Evolutionary conservation across 352 stramenopile species (phyloP), one percentile per base, ranked within the genome.

Genomic region (Phytophthora chlamydospora): DNA sequence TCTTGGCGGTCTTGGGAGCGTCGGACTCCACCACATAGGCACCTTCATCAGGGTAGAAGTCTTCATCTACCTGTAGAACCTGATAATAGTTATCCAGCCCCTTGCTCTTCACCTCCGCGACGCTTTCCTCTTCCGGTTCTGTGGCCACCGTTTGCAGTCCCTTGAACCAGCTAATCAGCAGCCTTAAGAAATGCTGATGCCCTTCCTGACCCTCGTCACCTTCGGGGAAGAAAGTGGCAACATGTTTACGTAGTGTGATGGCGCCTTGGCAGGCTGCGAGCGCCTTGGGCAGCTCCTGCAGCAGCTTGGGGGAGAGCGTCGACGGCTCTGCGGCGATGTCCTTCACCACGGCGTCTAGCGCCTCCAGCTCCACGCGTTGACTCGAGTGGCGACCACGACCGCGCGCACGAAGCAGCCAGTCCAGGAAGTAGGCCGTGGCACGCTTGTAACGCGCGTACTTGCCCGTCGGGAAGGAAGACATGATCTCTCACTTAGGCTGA

Each of bases 31-130:
- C n/a, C 24, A 21, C 43, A 29, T 40, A 21, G 11, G 32, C 47
- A 2, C 55, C 32, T 19, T 55, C 44, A 4, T 55, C 31, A 12
- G 58, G 38, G 41, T 58, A 68, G 34, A 54, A 63, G 13, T 63
- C 60, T 14, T 51, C 60, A 10, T 52, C 60, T 4, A 68, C 39
- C 17, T 29, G 24, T 9, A 68, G 40, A 19, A 68, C 60, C 12
- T 59, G 52, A 34, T 68, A 68, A 41, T 68, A 68, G 24, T 62
- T 68, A 21, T 40, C 33, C 16, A 63, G 63, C 14, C 33, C n/a
- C 3, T 9, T 11, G 7, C 40, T 49, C 17, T 49, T 24, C 10
- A 32, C 0, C 12, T 32, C 42, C 19, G 24, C 36, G 16, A 32
- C 40, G 6, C 31, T 19, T 14, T 2, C 16, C 0, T 27, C 39